Conservation (phyloP, 352 stramenopile genomes). For the Globisporangium paddicum region DNA sequence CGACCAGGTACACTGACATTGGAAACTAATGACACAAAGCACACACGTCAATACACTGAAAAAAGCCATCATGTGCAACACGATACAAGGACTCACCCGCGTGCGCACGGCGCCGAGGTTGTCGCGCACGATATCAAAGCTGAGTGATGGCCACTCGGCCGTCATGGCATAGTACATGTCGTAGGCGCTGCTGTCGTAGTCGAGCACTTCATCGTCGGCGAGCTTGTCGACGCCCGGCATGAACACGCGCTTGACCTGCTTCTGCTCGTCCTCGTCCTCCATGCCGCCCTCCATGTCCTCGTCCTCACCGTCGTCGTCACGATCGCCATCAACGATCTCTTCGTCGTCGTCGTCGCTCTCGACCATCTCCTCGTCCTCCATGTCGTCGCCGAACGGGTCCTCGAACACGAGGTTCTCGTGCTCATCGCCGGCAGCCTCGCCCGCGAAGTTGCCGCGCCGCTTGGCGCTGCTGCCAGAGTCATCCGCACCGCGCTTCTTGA, state of each 20-base stretch:
- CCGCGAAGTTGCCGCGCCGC: constrained; percentile 34
- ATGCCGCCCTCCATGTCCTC: constrained; percentile 54
- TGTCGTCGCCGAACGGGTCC: constrained; percentile 85
- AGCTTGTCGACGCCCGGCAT: constrained; percentile 91
- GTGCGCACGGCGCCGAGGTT: constrained; percentile 91
- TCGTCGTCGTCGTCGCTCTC: constrained; percentile 73
- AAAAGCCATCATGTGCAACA: not conserved
- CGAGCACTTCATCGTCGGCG: constrained; percentile 92
- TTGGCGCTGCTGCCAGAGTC: constrained; percentile 45
- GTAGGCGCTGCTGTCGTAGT: constrained; percentile 99
- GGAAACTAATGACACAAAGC: constrained; percentile 77
- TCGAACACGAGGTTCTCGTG: constrained; percentile 82
- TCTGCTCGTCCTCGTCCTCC: constrained; percentile 52
- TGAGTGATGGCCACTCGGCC: constrained; percentile 97
- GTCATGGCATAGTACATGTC: constrained; percentile 99
- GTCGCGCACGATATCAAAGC: constrained; percentile 97
- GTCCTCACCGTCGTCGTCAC: constrained; percentile 35
- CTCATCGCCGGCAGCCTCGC: constrained; percentile 22
- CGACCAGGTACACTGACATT: constrained; percentile 94
- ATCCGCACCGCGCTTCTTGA: constrained; percentile 65
- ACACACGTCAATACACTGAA: not conserved
- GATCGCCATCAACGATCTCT: constrained; percentile 47
- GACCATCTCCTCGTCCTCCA: constrained; percentile 90
- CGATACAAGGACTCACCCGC: constrained; percentile 22
- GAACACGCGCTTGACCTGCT: constrained; percentile 88